phyloP scores from a whole-genome alignment of 1,284 basidiomycete species.

The Fomitiporia mediterranea region DNA sequence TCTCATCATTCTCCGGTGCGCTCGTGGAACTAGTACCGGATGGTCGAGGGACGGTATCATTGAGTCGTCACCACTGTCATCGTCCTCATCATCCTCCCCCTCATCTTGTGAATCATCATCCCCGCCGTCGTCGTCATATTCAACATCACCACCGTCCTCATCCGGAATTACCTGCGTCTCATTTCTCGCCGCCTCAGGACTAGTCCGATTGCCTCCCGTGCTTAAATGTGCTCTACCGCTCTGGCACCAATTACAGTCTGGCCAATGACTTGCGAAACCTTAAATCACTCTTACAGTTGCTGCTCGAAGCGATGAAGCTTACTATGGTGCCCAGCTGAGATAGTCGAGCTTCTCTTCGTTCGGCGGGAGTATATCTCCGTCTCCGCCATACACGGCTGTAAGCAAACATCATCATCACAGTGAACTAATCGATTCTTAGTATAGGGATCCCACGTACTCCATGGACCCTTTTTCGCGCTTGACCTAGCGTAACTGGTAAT shows the following conservation, averaged over 20 bases:
- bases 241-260: constrained; percentile 52
- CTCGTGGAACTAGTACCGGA: constrained; percentile 1
- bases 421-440: too few species aligned
- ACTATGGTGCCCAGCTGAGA: constrained; percentile 56
- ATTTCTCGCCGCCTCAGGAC: background rate
- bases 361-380: constrained; percentile 31
- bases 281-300: constrained; percentile 7
- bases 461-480: constrained; percentile 32
- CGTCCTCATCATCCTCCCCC: background rate
- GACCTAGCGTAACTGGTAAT: constrained; percentile 31
- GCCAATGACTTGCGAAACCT: constrained; percentile 45
- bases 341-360: constrained; percentile 45
- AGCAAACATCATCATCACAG: background rate
- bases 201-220: constrained; percentile 12
- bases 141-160: background rate
- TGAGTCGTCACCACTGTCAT: background rate
- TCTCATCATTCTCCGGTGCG: constrained; percentile 11
- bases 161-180: background rate
- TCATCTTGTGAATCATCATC: too few species aligned
- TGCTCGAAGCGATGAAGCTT: constrained; percentile 24
- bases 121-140: background rate
- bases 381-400: too few species aligned
- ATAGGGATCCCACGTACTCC: constrained; percentile 31
- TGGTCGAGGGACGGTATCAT: background rate
- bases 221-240: constrained; percentile 39